These are phyloP conservation scores for Alloascoidea africana DNA, from an alignment of 805 yeast genomes.

Conservation along the genomic window DNA sequence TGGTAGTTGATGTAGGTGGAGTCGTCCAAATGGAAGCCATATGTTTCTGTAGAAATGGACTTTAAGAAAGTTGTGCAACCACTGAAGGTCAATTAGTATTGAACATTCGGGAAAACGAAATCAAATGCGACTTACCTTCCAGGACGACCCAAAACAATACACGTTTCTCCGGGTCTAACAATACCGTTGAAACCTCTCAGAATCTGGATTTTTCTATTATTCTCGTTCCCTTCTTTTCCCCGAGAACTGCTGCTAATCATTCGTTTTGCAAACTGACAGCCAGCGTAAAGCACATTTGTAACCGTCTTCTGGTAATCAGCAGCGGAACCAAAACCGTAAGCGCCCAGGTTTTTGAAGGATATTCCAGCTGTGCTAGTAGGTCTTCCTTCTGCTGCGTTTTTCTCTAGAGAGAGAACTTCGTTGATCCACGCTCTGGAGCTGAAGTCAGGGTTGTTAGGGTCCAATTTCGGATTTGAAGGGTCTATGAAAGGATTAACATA, in stretches of 20 bases:
- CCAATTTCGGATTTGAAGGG: constrained; percentile 11
- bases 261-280: neutral
- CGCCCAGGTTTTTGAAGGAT: constrained; percentile 41
- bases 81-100: constrained; percentile 15
- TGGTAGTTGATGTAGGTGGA: constrained; percentile 31
- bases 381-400: neutral
- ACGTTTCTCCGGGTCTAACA: constrained; percentile 47
- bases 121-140: constrained; percentile 22
- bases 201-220: constrained; percentile 14
- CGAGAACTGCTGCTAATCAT: constrained; percentile 16
- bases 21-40: constrained; percentile 34
- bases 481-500: constrained; percentile 3
- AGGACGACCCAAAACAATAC: constrained; percentile 68
- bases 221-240: constrained; percentile 12
- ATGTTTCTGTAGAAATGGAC: constrained; percentile 37
- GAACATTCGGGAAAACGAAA: neutral
- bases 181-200: constrained; percentile 38
- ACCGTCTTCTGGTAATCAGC: constrained; percentile 57
- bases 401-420: constrained; percentile 7
- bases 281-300: constrained; percentile 21
- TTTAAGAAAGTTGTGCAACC: constrained; percentile 52
- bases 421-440: constrained; percentile 29
- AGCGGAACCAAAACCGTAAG: constrained; percentile 46
- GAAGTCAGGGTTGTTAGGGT: constrained; percentile 24
- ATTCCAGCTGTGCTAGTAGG: constrained; percentile 39